A percentile compares a stretch with the other conserved stretches of the same genome.
Conservation (phyloP, 2,329 filamentous ascomycete species). For the Cladosporium sp. region DNA sequence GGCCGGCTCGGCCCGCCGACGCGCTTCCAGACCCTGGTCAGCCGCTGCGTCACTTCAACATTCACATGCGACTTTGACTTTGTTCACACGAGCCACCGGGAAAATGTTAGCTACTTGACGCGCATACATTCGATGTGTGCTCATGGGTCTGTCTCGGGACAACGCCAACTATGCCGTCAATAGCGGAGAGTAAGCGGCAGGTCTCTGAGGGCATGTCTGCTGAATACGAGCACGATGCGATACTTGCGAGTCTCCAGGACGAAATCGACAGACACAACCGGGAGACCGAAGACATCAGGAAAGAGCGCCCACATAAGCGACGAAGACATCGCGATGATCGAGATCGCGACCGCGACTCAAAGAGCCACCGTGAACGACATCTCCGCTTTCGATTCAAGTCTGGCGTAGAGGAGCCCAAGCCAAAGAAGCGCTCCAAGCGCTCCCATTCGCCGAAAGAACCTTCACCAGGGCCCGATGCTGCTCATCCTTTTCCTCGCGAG, state of each 20-base stretch:
- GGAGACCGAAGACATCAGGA: conserved; percentile 14
- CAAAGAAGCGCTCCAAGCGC: conserved; percentile 20
- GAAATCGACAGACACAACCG: conserved; percentile 32
- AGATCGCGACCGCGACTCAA: conserved; percentile 7
- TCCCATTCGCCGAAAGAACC: conserved; percentile 7
- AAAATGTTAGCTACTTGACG: neutral
- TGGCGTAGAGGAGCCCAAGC: conserved; percentile 20
- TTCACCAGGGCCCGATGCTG: conserved; percentile 14
- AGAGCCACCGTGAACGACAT: neutral
- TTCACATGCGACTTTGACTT: neutral
- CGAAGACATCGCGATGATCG: conserved; percentile 12
- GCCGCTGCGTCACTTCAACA: neutral
- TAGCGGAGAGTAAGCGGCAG: conserved; percentile 29
- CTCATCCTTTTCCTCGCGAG: conserved; percentile 32
- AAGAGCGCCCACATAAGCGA: neutral
- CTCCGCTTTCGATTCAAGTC: conserved; percentile 29
- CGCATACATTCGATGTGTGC: too few species aligned
- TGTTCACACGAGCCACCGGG: too few species aligned
- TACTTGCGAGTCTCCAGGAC: conserved; percentile 26
- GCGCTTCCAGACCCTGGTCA: neutral
- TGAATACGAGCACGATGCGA: conserved; percentile 29
- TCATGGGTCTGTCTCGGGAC: too few species aligned
- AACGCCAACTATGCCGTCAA: conserved; percentile 26
- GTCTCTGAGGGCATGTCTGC: conserved; percentile 25
- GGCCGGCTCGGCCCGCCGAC: neutral